Conservation (phyloP, 2,329 filamentous ascomycete species). For the Penicillium brevicompactum region DNA sequence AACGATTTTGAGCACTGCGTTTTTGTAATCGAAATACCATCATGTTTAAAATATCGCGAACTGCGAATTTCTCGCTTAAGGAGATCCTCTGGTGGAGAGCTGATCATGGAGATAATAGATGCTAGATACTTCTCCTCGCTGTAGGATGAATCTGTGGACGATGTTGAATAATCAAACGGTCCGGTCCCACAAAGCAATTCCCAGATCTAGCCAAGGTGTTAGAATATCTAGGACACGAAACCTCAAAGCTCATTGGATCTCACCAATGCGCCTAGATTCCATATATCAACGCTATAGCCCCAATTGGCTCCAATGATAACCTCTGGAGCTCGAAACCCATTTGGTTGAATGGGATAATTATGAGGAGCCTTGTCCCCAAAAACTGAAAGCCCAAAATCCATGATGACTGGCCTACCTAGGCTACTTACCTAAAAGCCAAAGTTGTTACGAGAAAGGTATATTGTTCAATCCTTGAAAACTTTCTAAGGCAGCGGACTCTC, state of each 20-base stretch:
- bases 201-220: constrained; percentile 22
- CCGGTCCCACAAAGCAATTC: constrained; percentile 22
- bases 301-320: constrained; percentile 32
- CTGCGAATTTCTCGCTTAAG: constrained; percentile 27
- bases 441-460: constrained; percentile 34
- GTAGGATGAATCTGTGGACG: neutral
- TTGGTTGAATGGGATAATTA: constrained; percentile 45
- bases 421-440: constrained; percentile 24
- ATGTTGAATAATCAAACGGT: constrained; percentile 24
- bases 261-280: constrained; percentile 37
- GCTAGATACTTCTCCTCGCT: neutral
- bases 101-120: neutral
- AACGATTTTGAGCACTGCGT: neutral
- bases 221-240: neutral
- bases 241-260: neutral
- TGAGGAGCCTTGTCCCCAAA: neutral
- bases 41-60: constrained; percentile 20
- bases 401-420: neutral
- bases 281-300: constrained; percentile 36
- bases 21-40: constrained; percentile 8
- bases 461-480: constrained; percentile 26
- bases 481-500: constrained; percentile 29
- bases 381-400: neutral
- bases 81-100: constrained; percentile 19
- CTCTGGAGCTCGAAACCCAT: constrained; percentile 35